Evolutionary conservation across 2,329 filamentous ascomycete genomes (phyloP), one percentile per base, ranked within the genome.

Genomic region (Sarocladium oryzae): DNA sequence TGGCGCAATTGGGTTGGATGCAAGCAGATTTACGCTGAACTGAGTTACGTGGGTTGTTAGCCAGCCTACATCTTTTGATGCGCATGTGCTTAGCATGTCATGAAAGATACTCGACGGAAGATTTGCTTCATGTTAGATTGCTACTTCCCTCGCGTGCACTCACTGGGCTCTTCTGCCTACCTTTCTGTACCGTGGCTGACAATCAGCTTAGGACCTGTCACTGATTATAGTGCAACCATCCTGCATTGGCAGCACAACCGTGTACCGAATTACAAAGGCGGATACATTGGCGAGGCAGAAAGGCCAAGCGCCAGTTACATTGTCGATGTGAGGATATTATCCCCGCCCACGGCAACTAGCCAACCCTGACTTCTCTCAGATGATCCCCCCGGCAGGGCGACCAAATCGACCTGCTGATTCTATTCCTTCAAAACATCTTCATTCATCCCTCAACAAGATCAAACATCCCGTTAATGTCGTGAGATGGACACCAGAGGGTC

Each of bases 371-470:
- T 38, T 46, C 53, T 6, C 15, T 32, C 28, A 93, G 88, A 92
- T 97, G 82, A 76, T 95, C 21, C 91, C 92, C 2, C 92, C 93
- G 1, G 76, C 85, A 38, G 90, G 88, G 32, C 79, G 88, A 63
- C 74, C 84, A 50, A 79, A 84, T 56, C 84, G 80, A 56, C 84
- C 91, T 18, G 89, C 85, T 53, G 90, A 96, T 66, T 87, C 89
- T 1, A 87, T 99, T 41, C 92, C 93, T 11, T 88, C 89, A n/a
- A 92, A 93, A 61, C 91, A 96, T 65, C 79, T 99, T 36, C 93
- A 99, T 66, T 95, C 93, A n/a, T 97, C 93, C 0, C 80, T 97
- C 6, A 97, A 97, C 72, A 99, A 99, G 65, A 91, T 95, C 62
- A 95, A 96, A 64, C 93, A 97, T 60, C 93, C 93, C 2, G 88